phyloP scores from a whole-genome alignment of 805 yeast genomes.

The Yamadazyma nakazawae region DNA sequence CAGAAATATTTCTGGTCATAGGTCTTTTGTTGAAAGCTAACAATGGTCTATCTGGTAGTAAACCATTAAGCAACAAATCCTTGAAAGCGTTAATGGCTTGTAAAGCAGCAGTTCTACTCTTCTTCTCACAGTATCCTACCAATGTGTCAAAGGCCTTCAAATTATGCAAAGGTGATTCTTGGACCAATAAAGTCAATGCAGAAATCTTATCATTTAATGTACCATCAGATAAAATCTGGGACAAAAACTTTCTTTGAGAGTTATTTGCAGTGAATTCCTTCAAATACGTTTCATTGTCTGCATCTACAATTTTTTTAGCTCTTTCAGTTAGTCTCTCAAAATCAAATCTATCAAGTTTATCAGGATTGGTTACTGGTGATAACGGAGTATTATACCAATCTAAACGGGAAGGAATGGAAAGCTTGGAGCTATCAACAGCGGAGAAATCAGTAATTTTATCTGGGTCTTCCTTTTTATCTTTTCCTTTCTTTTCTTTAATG shows the following conservation, averaged over 20 bases:
- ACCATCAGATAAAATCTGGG: conserved; percentile 87
- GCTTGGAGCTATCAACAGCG: conserved; percentile 54
- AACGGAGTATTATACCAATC: conserved; percentile 74
- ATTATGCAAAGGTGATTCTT: conserved; percentile 93
- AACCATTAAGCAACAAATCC: conserved; percentile 81
- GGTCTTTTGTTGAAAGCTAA: conserved; percentile 73
- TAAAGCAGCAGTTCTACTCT: conserved; percentile 88
- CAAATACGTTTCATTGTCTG: conserved; percentile 67
- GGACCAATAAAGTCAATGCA: conserved; percentile 86
- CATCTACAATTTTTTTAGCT: conserved; percentile 63
- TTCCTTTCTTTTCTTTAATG: conserved; percentile 7
- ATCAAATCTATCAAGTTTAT: conserved; percentile 49
- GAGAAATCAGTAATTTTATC: conserved; percentile 38
- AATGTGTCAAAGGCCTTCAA: conserved; percentile 78
- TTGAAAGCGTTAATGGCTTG: conserved; percentile 87
- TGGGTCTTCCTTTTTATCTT: conserved; percentile 8
- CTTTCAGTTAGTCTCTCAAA: conserved; percentile 58
- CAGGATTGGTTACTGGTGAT: conserved; percentile 22
- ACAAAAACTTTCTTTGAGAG: conserved; percentile 82
- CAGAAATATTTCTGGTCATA: conserved; percentile 40
- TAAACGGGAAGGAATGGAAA: conserved; percentile 56
- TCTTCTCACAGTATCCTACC: conserved; percentile 77
- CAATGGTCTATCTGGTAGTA: conserved; percentile 83
- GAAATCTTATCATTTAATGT: conserved; percentile 93
- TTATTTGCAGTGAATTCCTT: conserved; percentile 72